Conservation (phyloP, 441 rosid species). For the Brassica hybrid region DNA sequence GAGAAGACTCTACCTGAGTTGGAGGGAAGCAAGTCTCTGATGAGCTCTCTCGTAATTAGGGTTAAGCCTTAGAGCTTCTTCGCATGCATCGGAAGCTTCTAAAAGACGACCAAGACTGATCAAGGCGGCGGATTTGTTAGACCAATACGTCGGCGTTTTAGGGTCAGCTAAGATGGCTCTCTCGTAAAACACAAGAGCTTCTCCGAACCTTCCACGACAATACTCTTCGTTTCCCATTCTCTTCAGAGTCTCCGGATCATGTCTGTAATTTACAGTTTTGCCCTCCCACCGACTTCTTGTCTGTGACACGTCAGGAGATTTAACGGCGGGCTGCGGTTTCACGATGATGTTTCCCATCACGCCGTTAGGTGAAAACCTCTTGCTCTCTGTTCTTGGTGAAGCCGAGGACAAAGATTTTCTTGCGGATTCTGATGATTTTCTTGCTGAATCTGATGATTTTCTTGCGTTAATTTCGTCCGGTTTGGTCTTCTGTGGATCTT, state of each 20-base stretch:
- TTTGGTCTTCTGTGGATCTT: neutral
- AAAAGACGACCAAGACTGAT: conserved; percentile 67
- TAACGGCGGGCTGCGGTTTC: conserved; percentile 47
- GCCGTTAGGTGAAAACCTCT: conserved; percentile 42
- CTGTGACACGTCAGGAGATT: neutral
- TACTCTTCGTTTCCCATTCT: conserved; percentile 77
- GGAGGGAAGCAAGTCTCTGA: conserved; percentile 74
- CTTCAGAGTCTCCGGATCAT: conserved; percentile 72
- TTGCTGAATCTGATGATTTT: conserved; percentile 41
- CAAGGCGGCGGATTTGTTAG: conserved; percentile 85
- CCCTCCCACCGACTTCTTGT: conserved; percentile 32
- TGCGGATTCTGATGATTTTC: conserved; percentile 40
- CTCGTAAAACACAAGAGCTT: conserved; percentile 75
- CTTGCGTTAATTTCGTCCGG: conserved; percentile 33
- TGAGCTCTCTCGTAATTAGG: conserved; percentile 76
- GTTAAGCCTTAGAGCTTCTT: conserved; percentile 73
- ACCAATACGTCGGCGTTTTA: conserved; percentile 65
- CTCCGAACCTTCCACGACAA: conserved; percentile 66
- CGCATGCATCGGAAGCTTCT: conserved; percentile 72
- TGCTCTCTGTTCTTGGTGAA: conserved; percentile 41
- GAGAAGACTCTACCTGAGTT: conserved; percentile 56
- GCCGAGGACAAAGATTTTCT: conserved; percentile 57
- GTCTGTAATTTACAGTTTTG: conserved; percentile 38
- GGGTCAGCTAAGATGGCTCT: conserved; percentile 70
- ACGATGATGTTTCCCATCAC: conserved; percentile 73